Evolutionary conservation across 2,329 filamentous ascomycete genomes (phyloP).

Genomic region (Neopestalotiopsis sp.): DNA sequence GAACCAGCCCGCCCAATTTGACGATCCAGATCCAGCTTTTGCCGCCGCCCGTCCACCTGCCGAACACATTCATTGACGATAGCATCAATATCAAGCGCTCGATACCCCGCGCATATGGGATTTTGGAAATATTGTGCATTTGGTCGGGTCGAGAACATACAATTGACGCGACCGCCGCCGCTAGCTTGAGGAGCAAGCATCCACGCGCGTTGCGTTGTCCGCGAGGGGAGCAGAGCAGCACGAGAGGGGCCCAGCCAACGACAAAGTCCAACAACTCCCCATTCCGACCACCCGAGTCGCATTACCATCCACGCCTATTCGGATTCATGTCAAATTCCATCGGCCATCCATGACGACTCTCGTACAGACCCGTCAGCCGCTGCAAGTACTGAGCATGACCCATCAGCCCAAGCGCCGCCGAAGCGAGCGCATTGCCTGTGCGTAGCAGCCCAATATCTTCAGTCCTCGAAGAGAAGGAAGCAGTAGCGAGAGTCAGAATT

Average conservation of each 20-base stretch:
- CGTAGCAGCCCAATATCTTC: slow-evolving; percentile 34
- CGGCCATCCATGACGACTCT: slow-evolving; percentile 73
- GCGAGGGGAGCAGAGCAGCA: background rate
- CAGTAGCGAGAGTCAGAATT: background rate
- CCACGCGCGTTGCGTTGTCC: slow-evolving; percentile 12
- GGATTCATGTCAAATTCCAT: slow-evolving; percentile 31
- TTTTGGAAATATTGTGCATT: background rate
- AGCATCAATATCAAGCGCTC: slow-evolving; percentile 5
- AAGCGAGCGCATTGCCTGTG: slow-evolving; percentile 70
- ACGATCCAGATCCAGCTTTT: background rate
- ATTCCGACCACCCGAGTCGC: slow-evolving; percentile 1
- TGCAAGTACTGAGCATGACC: slow-evolving; percentile 73
- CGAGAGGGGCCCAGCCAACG: background rate
- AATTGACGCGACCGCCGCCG: slow-evolving; percentile 28
- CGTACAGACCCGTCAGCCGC: slow-evolving; percentile 66
- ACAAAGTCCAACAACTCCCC: background rate
- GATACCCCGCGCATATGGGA: background rate
- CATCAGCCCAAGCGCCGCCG: slow-evolving; percentile 64
- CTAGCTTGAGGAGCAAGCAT: background rate
- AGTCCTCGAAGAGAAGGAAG: background rate
- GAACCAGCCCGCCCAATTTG: background rate
- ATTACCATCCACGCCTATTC: slow-evolving; percentile 12
- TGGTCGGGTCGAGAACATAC: background rate
- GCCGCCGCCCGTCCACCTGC: background rate
- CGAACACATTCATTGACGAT: background rate